These are phyloP conservation scores for Pachysandra terminalis DNA, from an alignment of 164 flowering plant genomes.

Conservation along the genomic window DNA sequence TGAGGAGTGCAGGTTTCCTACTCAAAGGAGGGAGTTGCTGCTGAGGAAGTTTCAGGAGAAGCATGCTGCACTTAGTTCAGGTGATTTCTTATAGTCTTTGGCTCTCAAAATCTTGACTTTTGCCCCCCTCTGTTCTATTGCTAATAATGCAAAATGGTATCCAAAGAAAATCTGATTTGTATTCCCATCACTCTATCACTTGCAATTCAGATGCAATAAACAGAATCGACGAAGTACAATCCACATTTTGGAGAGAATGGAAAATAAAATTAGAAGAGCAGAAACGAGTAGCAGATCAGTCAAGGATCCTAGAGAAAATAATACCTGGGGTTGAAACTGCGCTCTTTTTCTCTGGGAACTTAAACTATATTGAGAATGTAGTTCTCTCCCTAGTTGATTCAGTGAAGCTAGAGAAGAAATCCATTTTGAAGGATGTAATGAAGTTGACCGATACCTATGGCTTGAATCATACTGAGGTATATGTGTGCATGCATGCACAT, in stretches of 20 bases:
- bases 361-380: conserved; percentile 52
- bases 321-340: conserved; percentile 85
- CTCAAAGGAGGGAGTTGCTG: conserved; percentile 66
- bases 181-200: conserved; percentile 4
- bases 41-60: conserved; percentile 63
- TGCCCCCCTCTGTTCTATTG: not conserved
- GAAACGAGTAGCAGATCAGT: conserved; percentile 68
- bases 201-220: conserved; percentile 49
- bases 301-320: conserved; percentile 69
- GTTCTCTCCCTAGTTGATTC: conserved; percentile 62
- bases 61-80: conserved; percentile 46
- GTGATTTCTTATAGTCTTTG: conserved; percentile 29
- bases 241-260: conserved; percentile 96
- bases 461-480: conserved; percentile 64
- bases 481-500: not conserved
- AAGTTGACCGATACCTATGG: conserved; percentile 63
- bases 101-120: not conserved
- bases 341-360: conserved; percentile 79
- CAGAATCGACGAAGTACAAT: conserved; percentile 50
- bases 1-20: conserved; percentile 52
- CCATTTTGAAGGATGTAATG: conserved; percentile 57
- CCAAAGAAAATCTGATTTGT: not conserved
- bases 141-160: too few relatives aligned
- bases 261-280: conserved; percentile 80
- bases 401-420: conserved; percentile 67